Base-by-base conservation (phyloP, 2,329 filamentous ascomycete genomes). In the Zymoseptoria ardabiliae region DNA sequence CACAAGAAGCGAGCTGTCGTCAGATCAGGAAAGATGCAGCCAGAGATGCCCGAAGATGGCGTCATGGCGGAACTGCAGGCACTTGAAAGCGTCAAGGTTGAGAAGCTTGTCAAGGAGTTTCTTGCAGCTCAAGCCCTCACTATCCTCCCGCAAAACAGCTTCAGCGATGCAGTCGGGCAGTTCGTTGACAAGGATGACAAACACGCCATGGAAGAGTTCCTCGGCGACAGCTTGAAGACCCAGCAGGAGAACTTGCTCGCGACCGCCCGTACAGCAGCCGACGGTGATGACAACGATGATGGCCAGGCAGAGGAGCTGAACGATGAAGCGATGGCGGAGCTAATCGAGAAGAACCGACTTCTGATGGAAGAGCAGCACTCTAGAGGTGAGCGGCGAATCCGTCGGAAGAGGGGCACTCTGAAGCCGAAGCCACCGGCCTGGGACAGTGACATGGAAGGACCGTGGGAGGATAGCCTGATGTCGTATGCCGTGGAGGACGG, bases 151-250 rank as follows among this genome's bases (percentile, higher is more conserved):
- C 90, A 96, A 68, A 94, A 92, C 28, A 89, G 88, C 0, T 97
- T 99, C 69, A 89, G 91, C 17, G 92, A 97, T 69, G 94, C 94
- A 0, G 91, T 99, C 4, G 87, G 86, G 53, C 89, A 96, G 62
- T 99, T 94, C 68, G 91, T 99, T 23, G 87, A 92, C 72, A 97
- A 97, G 66, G 91, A 96, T 65, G 94, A 99, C 76, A 96, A 92
- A 71, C 87, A 94, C 68, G 91, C 91, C 2, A 91, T 97, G 86
- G 73, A 78, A 62, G 73, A 71, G 11, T 81, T 81, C 59, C 74
- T 81, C 7, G 71, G 74, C 4, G 73, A 78, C 4, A 76, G 73
- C 63, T 68, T 81, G 25, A 69, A 70, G 13, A 72, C 69, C 17
- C 77, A 80, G 59, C 69, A 78, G 50, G 75, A 76, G 59, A 71